Evolutionary conservation across 306 rosid species (phyloP), one percentile per base, ranked within the genome.

Genomic region (Arachis stenosperma): DNA sequence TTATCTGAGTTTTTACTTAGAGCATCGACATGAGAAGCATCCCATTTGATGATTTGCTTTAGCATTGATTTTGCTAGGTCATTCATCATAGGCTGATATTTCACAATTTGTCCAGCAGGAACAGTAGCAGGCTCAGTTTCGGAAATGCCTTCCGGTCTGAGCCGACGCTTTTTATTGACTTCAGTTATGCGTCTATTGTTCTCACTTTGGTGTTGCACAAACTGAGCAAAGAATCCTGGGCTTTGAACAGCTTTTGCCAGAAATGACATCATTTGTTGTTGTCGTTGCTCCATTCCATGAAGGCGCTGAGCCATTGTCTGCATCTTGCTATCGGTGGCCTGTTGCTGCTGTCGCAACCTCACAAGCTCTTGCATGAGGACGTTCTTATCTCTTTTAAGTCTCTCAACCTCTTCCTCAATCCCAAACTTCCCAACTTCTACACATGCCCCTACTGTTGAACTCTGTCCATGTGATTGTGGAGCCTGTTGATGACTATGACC

Each of bases 361-460:
- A 94, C 97, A 81, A 94, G 97, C 85, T 94, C 97, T 81, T 91
- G 97, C 99, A 94, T 91, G 15, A 94, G 91, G 56, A 94, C 99
- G 81, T 88, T 94, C 86, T 94, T 94, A 84, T 94, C 99, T 82
- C 97, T 86, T 81, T 94, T 91, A 73, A 94, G 97, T 82, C 85
- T 84, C 83, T 91, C 99, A 70, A 94, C 96, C 87, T 94, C 99
- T 83, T 94, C 99, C 81, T 91, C 96, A 33, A 94, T 87, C 64
- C 99, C 99, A 77, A 91, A 94, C 79, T 91, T 94, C 67, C 99
- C 99, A 68, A 94, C 99, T 88, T 94, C 99, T 58, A 94, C 99
- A 78, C 97, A 94, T 11, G 92, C 91, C 71, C 91, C 92, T 43
- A 89, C 89, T 33, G 97, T 88, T 67, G 94, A 75, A 88, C 76